These are phyloP conservation scores for Paxillus rubicundulus DNA, from an alignment of 768 basidiomycete genomes.

Conservation along the genomic window DNA sequence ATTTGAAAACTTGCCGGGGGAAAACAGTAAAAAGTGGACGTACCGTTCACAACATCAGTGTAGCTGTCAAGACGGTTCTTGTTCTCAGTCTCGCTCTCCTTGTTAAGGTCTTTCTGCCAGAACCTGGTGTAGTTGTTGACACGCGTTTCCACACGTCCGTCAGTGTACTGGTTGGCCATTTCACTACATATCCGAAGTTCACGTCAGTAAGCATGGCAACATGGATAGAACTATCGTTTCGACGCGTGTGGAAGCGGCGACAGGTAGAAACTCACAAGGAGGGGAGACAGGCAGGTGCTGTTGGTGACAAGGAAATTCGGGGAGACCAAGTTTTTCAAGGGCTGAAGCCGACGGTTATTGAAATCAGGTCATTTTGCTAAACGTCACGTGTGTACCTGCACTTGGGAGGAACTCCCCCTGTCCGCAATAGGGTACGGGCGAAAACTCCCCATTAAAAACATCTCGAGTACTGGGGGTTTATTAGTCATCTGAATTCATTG, in stretches of 20 bases:
- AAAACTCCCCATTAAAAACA: no score
- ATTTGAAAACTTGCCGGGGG: background rate
- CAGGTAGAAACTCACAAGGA: no score
- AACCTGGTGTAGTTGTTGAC: constrained; percentile 86
- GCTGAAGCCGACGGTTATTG: background rate
- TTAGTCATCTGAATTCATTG: no score
- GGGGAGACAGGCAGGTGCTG: background rate
- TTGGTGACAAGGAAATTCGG: background rate
- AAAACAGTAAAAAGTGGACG: constrained; percentile 13
- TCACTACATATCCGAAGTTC: background rate
- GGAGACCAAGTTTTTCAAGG: constrained; percentile 4
- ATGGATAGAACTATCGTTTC: no score
- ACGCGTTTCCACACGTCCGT: constrained; percentile 63
- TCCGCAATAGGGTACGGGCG: no score
- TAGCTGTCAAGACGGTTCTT: constrained; percentile 78
- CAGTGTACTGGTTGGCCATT: constrained; percentile 35
- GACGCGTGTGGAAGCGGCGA: no score
- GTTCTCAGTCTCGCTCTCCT: constrained; percentile 65
- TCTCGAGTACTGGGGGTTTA: no score
- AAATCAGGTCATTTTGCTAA: constrained; percentile 2
- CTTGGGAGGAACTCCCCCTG: background rate
- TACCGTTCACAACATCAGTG: constrained; percentile 92
- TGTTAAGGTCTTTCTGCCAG: constrained; percentile 81
- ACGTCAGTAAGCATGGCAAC: background rate
- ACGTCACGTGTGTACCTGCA: background rate